These are phyloP conservation scores for Batrachochytrium dendrobatidis DNA, from an alignment of 371 early-diverging fungal species.

Conservation along the genomic window DNA sequence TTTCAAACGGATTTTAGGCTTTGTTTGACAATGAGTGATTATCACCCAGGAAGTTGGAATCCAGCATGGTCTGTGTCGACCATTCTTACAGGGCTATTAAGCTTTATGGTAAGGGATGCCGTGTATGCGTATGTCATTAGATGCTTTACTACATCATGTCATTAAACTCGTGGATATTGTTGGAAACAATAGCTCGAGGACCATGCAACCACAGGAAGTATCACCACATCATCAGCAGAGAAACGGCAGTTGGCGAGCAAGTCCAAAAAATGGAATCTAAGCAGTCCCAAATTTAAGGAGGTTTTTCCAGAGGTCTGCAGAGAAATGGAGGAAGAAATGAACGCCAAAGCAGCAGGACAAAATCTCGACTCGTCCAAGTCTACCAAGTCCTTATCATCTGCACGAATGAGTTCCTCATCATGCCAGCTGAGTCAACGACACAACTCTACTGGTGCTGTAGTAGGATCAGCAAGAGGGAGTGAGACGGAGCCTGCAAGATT, in stretches of 20 bases:
- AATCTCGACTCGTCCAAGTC: too few species aligned
- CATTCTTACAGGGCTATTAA: conserved; percentile 86
- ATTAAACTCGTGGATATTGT: neutral
- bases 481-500: too few species aligned
- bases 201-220: conserved; percentile 86
- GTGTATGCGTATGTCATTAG: too few species aligned
- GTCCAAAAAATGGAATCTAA: conserved; percentile 73
- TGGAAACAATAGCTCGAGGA: conserved; percentile 52
- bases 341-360: too few species aligned
- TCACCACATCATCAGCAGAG: conserved; percentile 68
- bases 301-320: neutral
- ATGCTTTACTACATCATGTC: neutral
- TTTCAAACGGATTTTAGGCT: conserved; percentile 85
- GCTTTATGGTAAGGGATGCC: conserved; percentile 83
- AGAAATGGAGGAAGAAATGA: neutral
- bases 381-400: too few species aligned
- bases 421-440: too few species aligned
- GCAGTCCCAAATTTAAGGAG: conserved; percentile 69
- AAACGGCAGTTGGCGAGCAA: conserved; percentile 66
- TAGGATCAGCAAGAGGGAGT: too few species aligned
- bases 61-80: conserved; percentile 95
- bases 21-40: conserved; percentile 93
- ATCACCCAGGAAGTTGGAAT: conserved; percentile 85
- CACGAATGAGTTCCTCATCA: too few species aligned
- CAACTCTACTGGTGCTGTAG: too few species aligned